Base-by-base conservation (phyloP, 2,329 filamentous ascomycete species). In the Pezicula radicicola region DNA sequence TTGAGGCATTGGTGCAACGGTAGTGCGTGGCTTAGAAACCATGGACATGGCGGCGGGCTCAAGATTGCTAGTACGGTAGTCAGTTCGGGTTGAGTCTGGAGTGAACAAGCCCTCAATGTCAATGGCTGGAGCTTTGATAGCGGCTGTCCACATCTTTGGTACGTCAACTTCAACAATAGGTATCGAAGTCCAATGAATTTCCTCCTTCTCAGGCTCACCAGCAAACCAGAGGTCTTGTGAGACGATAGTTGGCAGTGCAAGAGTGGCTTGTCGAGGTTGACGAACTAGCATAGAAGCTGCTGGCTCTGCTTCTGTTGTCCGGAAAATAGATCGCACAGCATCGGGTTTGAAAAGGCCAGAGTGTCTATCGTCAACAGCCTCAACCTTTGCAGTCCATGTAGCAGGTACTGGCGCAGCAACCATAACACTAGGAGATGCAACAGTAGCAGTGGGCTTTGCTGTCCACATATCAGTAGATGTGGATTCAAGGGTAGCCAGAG, bases 31-130 rank as follows among this genome's bases (percentile, higher is more conserved):
- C 44, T 59, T 66, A 43, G 46, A 47, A 18, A 51, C 41, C 59
- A 65, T 63, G 18, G 48, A 50, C 18, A 65, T 43, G 8, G 61
- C 61, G 18, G 61, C 63, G 42, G 65, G 63, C 10, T 40, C 36
- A 13, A 58, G 42, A 41, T 49, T 39, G 6, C 48, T 62, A 27
- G 50, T 52, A 8, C 64, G 60, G 44, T 50, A 62, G 40, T 51
- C 43, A 21, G 44, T 44, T 54, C 57, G 47, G 40, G 44, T 33
- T 9, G 47, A 33, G n/a, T 53, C 44, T 16, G 25, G 40, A 39
- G 52, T 45, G 40, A 64, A 66, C 8, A 66, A 55, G 13, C 63
- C 61, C 13, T 19, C 27, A 9, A 21, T 18, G 16, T 13, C 25
- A 19, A 16, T 28, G 21, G 25, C 30, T 33, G 37, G n/a, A 27